Evolutionary conservation across 2,329 filamentous ascomycete species (phyloP).

Genomic region (Stemphylium beticola): DNA sequence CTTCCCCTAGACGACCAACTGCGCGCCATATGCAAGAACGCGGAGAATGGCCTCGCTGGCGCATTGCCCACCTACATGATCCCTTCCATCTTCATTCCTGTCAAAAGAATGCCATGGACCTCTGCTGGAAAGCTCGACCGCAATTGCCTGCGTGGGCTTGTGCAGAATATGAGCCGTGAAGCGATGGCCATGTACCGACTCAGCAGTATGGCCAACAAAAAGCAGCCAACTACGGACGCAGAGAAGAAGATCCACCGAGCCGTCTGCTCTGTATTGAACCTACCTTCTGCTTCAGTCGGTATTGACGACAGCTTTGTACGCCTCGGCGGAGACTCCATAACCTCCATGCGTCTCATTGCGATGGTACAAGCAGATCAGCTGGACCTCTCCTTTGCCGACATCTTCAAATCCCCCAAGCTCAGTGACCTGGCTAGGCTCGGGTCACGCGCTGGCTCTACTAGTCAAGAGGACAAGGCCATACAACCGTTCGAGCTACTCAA

Average conservation of each 20-base stretch:
- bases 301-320: constrained; percentile 45
- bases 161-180: constrained; percentile 38
- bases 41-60: constrained; percentile 39
- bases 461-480: constrained; percentile 13
- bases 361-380: constrained; percentile 36
- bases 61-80: constrained; percentile 45
- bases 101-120: constrained; percentile 42
- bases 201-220: constrained; percentile 36
- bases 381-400: constrained; percentile 38
- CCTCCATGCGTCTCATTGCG: constrained; percentile 41
- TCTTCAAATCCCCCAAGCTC: constrained; percentile 42
- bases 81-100: constrained; percentile 41
- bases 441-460: not conserved
- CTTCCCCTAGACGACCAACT: constrained; percentile 34
- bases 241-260: constrained; percentile 43
- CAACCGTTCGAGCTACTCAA: constrained; percentile 33
- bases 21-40: constrained; percentile 36
- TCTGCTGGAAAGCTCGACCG: constrained; percentile 44
- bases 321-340: constrained; percentile 41
- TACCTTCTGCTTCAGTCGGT: constrained; percentile 33
- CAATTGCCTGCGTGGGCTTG: constrained; percentile 34
- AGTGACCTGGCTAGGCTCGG: constrained; percentile 40
- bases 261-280: constrained; percentile 37
- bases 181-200: constrained; percentile 39
- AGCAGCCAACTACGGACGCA: constrained; percentile 29